phyloP scores from a whole-genome alignment of 495 filamentous ascomycete species.

The Polyplosphaeria fusca region DNA sequence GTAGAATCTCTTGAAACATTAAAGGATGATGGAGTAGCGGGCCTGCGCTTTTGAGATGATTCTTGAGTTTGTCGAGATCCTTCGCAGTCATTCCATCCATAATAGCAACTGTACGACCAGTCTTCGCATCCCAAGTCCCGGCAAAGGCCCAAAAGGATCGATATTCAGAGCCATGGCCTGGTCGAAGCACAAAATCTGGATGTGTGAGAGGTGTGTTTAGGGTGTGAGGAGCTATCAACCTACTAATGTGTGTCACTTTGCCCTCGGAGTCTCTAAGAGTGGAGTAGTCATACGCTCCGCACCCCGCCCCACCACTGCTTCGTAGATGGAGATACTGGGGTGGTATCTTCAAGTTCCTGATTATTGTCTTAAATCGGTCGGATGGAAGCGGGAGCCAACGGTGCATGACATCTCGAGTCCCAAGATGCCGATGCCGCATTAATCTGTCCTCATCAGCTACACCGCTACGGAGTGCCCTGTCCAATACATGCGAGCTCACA shows the following conservation, averaged over 20 bases:
- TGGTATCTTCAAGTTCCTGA: background rate
- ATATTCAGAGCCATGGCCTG: background rate
- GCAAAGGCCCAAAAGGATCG: constrained; percentile 1
- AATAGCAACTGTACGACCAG: constrained; percentile 8
- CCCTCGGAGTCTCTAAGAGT: background rate
- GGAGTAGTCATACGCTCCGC: background rate
- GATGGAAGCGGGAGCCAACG: constrained; percentile 1
- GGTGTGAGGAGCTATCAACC: background rate
- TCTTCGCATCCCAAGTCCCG: constrained; percentile 1
- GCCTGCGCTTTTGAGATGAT: background rate
- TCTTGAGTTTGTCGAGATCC: background rate
- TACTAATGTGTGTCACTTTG: background rate
- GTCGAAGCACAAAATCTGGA: constrained; percentile 1
- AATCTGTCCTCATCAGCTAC: background rate
- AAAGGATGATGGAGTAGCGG: constrained; percentile 7
- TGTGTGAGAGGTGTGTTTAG: background rate
- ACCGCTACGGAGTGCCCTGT: background rate
- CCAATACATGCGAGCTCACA: constrained; percentile 5
- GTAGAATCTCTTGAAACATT: constrained; percentile 6
- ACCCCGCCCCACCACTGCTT: background rate
- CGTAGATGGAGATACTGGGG: constrained; percentile 5
- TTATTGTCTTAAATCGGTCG: background rate
- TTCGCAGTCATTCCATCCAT: background rate
- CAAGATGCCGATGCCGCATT: background rate
- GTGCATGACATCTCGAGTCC: background rate